These are phyloP conservation scores for Avena sativa DNA, from an alignment of 176 grass and related monocot genomes.

Conservation along the genomic window DNA sequence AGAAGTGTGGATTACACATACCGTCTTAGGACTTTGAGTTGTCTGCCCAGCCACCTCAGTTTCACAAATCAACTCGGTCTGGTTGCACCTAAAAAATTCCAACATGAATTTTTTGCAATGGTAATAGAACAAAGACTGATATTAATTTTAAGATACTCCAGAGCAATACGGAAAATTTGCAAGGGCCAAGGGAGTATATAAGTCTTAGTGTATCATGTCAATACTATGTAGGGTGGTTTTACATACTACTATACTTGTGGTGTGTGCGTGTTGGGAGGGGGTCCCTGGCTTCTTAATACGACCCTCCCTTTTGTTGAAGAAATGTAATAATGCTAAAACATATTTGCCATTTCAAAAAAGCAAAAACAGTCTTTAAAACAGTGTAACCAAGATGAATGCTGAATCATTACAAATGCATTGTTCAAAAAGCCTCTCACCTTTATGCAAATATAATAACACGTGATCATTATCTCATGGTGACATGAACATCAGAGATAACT, in stretches of 20 bases:
- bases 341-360: conserved; percentile 1
- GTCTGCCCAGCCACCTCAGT: conserved; percentile 25
- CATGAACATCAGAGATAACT: background rate
- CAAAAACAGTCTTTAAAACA: background rate
- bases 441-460: conserved; percentile 10
- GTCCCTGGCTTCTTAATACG: background rate
- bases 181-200: background rate
- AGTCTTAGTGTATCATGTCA: background rate
- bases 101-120: conserved; percentile 7
- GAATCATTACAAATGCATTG: conserved; percentile 10
- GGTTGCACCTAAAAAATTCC: conserved; percentile 54
- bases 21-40: conserved; percentile 58
- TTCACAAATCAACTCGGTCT: conserved; percentile 51
- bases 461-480: background rate
- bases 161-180: background rate
- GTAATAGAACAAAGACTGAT: background rate
- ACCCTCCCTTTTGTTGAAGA: background rate
- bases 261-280: no score
- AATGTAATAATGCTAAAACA: background rate
- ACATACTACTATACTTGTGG: background rate
- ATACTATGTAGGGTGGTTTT: background rate
- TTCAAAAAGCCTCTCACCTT: conserved; percentile 6
- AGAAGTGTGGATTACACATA: conserved; percentile 37
- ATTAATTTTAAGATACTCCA: conserved; percentile 11
- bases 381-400: background rate